Base-by-base conservation (phyloP, 2,329 filamentous ascomycete genomes). In the Colletotrichum sp. region DNA sequence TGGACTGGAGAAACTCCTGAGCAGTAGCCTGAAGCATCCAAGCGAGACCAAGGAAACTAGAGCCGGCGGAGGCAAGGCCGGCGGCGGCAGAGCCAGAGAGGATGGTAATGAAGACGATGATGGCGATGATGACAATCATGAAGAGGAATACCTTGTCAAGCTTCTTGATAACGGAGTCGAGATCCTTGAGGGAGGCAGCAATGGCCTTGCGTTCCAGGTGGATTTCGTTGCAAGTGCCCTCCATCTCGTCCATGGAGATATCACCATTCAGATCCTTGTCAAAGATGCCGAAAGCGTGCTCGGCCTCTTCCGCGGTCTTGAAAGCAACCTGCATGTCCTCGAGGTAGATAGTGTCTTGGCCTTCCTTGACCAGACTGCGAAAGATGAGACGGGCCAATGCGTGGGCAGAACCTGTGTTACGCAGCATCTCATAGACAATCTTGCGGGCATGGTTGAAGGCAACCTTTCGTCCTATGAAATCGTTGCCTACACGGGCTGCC, bases 241-340 rank as follows among this genome's bases (percentile, higher is more conserved):
- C 96, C 27, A 98, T 90, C 81, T 98, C 96, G 79, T 98, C 95
- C 90, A 98, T 95, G 1, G 94, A 97, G 64, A 98, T 98, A 79
- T 98, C 96, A 6, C 96, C 96, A 76, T 98, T 98, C 86, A 98
- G 91, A 79, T 98, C 96, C 81, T 97, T 97, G 84, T 98, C 96
- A 78, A 98, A 98, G 87, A 98, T 96, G 78, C 89, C 88, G 79
- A 98, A 98, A 1, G 96, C 96, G 4, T 94, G 94, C 68, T 97
- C 93, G 1, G 95, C 95, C 80, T 98, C 96, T 16, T 98, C 96
- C 21, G 93, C 89, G 29, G 93, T 94, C 12, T 93, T 90, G 78
- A 98, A 98, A 1, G 94, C 95, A 13, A 89, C 86, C 75, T 92
- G 92, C 68, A 98, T 84, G 79, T 98, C 96, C 11, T 95, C 94